Evolutionary conservation across 2,329 filamentous ascomycete species (phyloP).

Genomic region (Aspergillus flavus): DNA sequence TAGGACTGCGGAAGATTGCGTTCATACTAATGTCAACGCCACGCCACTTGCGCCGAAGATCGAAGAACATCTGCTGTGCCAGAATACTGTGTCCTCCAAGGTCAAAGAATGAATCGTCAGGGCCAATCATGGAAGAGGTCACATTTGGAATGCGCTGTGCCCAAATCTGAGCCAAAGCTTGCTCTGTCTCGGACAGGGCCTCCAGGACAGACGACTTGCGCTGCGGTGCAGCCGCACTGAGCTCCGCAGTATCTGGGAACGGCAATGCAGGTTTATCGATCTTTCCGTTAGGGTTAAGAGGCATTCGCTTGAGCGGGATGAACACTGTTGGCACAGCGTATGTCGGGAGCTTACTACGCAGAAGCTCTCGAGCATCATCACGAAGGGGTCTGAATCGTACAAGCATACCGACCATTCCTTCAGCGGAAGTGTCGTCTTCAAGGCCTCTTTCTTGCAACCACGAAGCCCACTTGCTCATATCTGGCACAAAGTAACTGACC

Average conservation of each 20-base stretch:
- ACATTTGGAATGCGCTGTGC: constrained; percentile 68
- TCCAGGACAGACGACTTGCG: constrained; percentile 53
- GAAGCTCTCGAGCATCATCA: constrained; percentile 64
- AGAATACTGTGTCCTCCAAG: constrained; percentile 79
- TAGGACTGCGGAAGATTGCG: constrained; percentile 69
- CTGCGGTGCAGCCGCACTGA: constrained; percentile 58
- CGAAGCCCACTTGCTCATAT: constrained; percentile 70
- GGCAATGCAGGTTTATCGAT: constrained; percentile 78
- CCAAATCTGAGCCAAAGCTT: constrained; percentile 72
- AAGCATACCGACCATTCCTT: constrained; percentile 58
- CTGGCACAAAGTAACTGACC: constrained; percentile 88
- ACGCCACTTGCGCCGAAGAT: constrained; percentile 63
- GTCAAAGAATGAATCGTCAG: constrained; percentile 73
- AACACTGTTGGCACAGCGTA: constrained; percentile 77
- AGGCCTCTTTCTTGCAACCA: constrained; percentile 63
- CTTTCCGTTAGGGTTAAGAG: constrained; percentile 85
- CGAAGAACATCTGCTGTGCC: constrained; percentile 78
- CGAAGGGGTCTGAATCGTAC: constrained; percentile 64
- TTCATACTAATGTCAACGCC: constrained; percentile 70
- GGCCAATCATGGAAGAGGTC: constrained; percentile 67
- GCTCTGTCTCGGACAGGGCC: constrained; percentile 60
- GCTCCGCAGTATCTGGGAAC: constrained; percentile 74
- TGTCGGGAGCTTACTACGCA: constrained; percentile 70
- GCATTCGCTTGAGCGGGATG: constrained; percentile 71
- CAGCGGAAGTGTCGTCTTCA: constrained; percentile 54